These are phyloP conservation scores for Lentinus tigrinus DNA, from an alignment of 768 basidiomycete genomes.

Conservation along the genomic window DNA sequence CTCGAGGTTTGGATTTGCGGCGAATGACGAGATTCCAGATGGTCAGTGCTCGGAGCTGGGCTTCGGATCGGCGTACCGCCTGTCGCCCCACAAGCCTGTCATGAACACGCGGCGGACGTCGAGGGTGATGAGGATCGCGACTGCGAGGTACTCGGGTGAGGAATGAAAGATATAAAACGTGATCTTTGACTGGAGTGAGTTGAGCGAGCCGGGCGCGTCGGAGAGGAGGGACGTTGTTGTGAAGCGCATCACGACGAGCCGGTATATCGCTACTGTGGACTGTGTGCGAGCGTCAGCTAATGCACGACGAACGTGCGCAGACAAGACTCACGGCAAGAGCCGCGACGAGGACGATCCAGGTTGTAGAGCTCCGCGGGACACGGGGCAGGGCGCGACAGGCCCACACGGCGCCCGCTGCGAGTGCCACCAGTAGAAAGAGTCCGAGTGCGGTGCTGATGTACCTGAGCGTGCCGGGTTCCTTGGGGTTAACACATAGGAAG, in stretches of 20 bases:
- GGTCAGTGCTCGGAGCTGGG: background rate
- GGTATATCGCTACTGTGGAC: conserved; percentile 12
- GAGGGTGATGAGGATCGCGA: conserved; percentile 4
- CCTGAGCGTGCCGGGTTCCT: background rate
- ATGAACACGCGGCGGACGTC: conserved; percentile 12
- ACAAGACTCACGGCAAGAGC: conserved; percentile 7
- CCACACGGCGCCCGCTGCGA: background rate
- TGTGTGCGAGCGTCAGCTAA: background rate
- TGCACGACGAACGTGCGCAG: background rate
- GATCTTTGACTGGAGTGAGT: conserved; percentile 5
- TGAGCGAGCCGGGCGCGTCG: conserved; percentile 12
- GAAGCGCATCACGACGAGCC: conserved; percentile 8
- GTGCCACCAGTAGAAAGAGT: background rate
- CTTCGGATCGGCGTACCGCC: background rate
- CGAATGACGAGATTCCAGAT: too few species aligned
- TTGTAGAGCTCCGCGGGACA: background rate
- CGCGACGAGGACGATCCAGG: background rate
- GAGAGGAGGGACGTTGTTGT: conserved; percentile 14
- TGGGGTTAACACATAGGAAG: background rate
- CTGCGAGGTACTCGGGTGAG: conserved; percentile 16
- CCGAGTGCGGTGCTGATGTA: conserved; percentile 3
- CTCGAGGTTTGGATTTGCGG: background rate
- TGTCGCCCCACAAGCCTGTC: conserved; percentile 11
- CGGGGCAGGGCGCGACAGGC: conserved; percentile 4
- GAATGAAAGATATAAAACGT: conserved; percentile 18